Conservation (phyloP, 1,284 basidiomycete genomes). For the Cryptococcus sp. region DNA sequence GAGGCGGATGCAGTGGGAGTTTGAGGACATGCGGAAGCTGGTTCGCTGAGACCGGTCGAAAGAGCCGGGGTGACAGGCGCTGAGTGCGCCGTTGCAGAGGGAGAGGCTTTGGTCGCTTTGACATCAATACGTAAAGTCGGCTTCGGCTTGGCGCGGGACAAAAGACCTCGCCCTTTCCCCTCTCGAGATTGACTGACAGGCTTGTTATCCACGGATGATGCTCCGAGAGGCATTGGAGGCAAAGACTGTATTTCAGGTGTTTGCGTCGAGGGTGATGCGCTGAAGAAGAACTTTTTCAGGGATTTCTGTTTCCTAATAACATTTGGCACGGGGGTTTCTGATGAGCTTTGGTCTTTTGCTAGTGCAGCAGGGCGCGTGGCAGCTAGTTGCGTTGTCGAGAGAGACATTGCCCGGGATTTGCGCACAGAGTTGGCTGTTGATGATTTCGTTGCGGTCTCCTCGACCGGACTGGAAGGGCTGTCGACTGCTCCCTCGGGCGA, state of each 20-base stretch:
- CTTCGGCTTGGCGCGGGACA: conserved; percentile 26
- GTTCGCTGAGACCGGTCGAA: conserved; percentile 9
- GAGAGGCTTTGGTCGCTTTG: conserved; percentile 12
- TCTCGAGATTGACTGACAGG: conserved; percentile 1
- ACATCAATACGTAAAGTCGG: conserved; percentile 31
- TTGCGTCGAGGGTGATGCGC: conserved; percentile 2
- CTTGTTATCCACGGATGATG: conserved; percentile 3
- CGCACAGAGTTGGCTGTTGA: neutral
- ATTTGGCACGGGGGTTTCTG: conserved; percentile 3
- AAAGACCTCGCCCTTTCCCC: conserved; percentile 4
- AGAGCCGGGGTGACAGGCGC: conserved; percentile 14
- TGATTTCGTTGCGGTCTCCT: no score
- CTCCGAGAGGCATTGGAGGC: neutral
- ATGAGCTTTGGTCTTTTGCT: conserved; percentile 8
- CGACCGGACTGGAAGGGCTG: no score
- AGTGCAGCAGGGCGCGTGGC: no score
- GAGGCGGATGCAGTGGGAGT: neutral
- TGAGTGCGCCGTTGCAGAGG: neutral
- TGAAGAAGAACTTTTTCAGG: conserved; percentile 37
- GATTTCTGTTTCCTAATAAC: conserved; percentile 32
- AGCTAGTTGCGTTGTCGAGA: conserved; percentile 2
- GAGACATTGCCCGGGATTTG: conserved; percentile 20
- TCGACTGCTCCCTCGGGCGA: no score
- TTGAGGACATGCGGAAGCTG: conserved; percentile 3
- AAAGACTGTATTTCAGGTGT: conserved; percentile 3